Conservation (phyloP, 306 rosid genomes). For the Rosa persica region DNA sequence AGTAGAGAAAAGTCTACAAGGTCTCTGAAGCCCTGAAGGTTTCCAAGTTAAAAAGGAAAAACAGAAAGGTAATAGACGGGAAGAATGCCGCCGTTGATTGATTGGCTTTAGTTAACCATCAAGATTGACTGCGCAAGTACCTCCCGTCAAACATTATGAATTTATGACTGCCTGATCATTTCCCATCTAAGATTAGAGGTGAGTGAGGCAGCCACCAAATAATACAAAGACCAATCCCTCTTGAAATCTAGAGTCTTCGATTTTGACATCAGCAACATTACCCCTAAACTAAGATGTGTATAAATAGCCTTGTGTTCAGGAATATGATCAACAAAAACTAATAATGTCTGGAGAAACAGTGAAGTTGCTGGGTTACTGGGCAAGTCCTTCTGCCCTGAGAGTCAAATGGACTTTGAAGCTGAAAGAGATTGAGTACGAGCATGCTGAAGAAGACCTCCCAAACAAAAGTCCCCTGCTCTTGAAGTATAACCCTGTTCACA, state of each 20-base stretch:
- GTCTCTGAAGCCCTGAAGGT: neutral
- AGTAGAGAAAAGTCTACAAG: neutral
- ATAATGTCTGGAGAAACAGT: conserved; percentile 35
- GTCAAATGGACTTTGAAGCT: conserved; percentile 45
- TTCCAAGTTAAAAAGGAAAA: neutral
- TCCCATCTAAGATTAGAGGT: neutral
- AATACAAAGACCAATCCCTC: neutral
- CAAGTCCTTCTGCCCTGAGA: conserved; percentile 35
- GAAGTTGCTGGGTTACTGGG: conserved; percentile 44
- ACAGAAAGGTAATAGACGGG: neutral
- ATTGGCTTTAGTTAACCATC: neutral
- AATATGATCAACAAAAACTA: neutral
- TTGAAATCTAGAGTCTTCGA: neutral
- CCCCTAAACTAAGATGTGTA: neutral
- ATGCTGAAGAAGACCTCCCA: conserved; percentile 42
- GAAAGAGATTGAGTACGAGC: conserved; percentile 34
- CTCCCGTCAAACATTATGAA: neutral
- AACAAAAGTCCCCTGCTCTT: conserved; percentile 44
- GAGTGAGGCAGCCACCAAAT: neutral
- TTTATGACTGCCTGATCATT: neutral
- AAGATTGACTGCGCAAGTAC: neutral
- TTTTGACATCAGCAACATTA: neutral
- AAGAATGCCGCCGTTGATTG: neutral
- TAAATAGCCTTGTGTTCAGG: neutral
- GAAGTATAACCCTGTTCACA: conserved; percentile 42